These are phyloP conservation scores for Plantago rigida DNA, from an alignment of 305 asterid species.

Conservation along the genomic window DNA sequence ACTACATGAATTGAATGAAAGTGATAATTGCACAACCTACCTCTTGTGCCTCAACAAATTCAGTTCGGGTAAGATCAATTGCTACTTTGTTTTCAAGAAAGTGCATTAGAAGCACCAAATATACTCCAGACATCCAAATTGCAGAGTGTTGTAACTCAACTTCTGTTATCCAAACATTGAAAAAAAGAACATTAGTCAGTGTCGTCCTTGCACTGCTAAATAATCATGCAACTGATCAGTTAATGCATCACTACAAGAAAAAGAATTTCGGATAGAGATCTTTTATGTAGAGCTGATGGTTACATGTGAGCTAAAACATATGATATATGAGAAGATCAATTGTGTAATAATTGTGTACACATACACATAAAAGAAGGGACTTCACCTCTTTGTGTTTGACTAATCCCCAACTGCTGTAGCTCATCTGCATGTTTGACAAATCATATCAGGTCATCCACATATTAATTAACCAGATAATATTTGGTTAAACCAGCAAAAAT, in stretches of 20 bases:
- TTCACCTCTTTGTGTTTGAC: conserved; percentile 65
- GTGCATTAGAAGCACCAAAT: conserved; percentile 80
- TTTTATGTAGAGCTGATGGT: conserved; percentile 6
- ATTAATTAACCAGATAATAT: conserved; percentile 12
- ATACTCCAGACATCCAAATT: conserved; percentile 94
- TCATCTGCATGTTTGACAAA: conserved; percentile 59
- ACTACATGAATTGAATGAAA: conserved; percentile 9
- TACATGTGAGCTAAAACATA: conserved; percentile 1
- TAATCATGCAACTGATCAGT: conserved; percentile 12
- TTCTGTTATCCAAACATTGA: conserved; percentile 44
- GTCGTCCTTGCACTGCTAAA: conserved; percentile 16
- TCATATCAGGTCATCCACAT: conserved; percentile 1
- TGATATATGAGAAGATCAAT: conserved; percentile 9
- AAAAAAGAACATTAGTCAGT: conserved; percentile 26
- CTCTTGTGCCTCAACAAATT: conserved; percentile 88
- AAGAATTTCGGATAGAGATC: background rate
- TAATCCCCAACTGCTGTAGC: conserved; percentile 66
- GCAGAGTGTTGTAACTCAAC: conserved; percentile 86
- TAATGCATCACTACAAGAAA: conserved; percentile 1
- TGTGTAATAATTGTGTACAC: conserved; percentile 8
- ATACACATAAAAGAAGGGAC: background rate
- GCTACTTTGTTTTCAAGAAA: conserved; percentile 93
- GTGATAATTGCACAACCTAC: conserved; percentile 35
- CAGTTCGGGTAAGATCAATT: conserved; percentile 81
- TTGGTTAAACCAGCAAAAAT: conserved; percentile 5